A percentile compares a stretch with the other conserved stretches of the same genome.
Conservation (phyloP, 2,329 filamentous ascomycete genomes). For the Penicillium sp. region DNA sequence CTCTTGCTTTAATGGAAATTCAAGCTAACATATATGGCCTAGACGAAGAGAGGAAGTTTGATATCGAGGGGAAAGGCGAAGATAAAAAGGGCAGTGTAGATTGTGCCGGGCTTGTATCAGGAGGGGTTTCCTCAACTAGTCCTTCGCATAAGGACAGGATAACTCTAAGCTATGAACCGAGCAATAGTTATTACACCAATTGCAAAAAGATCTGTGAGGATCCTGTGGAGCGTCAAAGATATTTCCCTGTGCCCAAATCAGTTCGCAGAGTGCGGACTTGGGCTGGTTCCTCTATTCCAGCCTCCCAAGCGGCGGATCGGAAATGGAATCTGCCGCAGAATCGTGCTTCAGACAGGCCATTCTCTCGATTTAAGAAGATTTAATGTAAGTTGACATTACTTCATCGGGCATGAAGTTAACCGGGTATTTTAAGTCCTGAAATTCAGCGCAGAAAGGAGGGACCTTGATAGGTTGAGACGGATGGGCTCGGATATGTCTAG, state of each 20-base stretch:
- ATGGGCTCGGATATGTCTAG: neutral
- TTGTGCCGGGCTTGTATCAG: neutral
- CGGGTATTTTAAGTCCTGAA: neutral
- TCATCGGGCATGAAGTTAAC: neutral
- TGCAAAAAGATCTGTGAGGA: conserved; percentile 5
- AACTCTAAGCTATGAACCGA: neutral
- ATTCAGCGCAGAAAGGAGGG: neutral
- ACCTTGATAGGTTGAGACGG: neutral
- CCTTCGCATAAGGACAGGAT: neutral
- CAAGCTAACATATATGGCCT: neutral
- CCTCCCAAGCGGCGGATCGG: neutral
- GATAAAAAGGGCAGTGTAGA: neutral
- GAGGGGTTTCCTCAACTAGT: neutral
- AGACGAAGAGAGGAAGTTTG: neutral
- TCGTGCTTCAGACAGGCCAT: neutral
- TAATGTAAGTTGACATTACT: neutral
- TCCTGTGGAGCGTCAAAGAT: neutral
- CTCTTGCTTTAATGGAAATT: neutral
- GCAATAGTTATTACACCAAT: neutral
- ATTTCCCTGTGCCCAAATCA: neutral
- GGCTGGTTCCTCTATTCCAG: neutral
- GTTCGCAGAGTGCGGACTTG: conserved; percentile 6
- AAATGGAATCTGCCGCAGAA: neutral
- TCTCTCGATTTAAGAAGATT: neutral
- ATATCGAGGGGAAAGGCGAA: neutral